Evolutionary conservation across 768 basidiomycete species (phyloP).

Genomic region (Tubosaeta sp.): DNA sequence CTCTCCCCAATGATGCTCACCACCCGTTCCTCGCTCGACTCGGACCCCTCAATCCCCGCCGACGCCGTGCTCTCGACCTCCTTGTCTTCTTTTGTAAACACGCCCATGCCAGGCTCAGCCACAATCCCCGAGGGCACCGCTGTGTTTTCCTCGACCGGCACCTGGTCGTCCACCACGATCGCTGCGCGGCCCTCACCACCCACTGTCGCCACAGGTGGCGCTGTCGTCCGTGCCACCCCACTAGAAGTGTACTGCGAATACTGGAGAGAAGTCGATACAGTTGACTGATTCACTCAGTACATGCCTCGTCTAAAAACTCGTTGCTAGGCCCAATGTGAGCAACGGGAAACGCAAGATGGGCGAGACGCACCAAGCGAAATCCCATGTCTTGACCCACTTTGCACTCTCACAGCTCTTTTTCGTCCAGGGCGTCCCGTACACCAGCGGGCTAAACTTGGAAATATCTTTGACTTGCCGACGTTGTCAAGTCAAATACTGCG

Average conservation of each 20-base stretch:
- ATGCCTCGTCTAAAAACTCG: too few species aligned
- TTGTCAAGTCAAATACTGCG: conserved; percentile 79
- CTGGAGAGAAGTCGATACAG: too few species aligned
- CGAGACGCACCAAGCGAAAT: too few species aligned
- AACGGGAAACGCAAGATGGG: too few species aligned
- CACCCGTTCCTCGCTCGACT: conserved; percentile 26
- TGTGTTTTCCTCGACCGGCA: too few species aligned
- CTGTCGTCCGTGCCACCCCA: conserved; percentile 37
- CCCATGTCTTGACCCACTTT: too few species aligned
- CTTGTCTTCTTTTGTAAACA: conserved; percentile 55
- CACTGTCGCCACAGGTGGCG: conserved; percentile 41
- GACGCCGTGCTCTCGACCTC: conserved; percentile 43
- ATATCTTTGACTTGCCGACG: conserved; percentile 70
- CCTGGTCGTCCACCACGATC: conserved; percentile 47
- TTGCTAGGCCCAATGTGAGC: too few species aligned
- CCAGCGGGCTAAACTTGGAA: conserved; percentile 71
- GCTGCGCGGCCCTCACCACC: conserved; percentile 53
- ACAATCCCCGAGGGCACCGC: conserved; percentile 47
- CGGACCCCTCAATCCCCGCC: conserved; percentile 5
- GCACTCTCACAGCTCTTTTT: too few species aligned
- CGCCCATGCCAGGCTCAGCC: conserved; percentile 70
- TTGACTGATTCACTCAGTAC: too few species aligned
- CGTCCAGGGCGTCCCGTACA: too few species aligned
- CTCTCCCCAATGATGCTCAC: conserved; percentile 37
- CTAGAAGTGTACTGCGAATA: too few species aligned